Percentiles rank a stretch among this genome's conserved stretches.
These are phyloP conservation scores for Colletotrichum sp. DNA, from an alignment of 2,329 filamentous ascomycete genomes.

Conservation along the genomic window DNA sequence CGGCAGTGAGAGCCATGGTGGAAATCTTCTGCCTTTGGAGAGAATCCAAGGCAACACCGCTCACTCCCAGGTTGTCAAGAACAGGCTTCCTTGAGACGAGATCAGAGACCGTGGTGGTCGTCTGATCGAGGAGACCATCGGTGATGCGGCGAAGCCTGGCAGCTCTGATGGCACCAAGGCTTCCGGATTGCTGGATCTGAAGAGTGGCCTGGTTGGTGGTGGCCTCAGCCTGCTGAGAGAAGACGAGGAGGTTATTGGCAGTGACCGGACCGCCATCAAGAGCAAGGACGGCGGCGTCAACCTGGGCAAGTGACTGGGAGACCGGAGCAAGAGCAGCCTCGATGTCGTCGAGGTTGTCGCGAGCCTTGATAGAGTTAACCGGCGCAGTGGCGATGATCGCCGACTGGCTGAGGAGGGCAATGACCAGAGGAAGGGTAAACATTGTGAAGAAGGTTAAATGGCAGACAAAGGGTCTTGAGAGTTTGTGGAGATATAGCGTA, in stretches of 20 bases:
- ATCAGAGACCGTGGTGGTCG: conserved; percentile 24
- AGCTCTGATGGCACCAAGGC: conserved; percentile 24
- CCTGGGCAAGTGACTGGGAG: background rate
- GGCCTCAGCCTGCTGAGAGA: conserved; percentile 11
- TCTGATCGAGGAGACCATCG: conserved; percentile 23
- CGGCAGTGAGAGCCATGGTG: conserved; percentile 24
- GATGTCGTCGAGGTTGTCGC: conserved; percentile 1
- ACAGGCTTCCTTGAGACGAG: conserved; percentile 28
- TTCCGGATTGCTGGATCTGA: conserved; percentile 27
- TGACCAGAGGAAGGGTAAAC: background rate
- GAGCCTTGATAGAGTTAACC: background rate
- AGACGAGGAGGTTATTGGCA: conserved; percentile 11
- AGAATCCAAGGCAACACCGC: conserved; percentile 23
- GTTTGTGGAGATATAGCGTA: background rate
- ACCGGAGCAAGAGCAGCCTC: conserved; percentile 7
- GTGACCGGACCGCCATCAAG: conserved; percentile 8
- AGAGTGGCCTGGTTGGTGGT: conserved; percentile 24
- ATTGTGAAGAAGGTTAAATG: background rate
- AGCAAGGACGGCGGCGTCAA: conserved; percentile 10
- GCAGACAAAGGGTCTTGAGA: conserved; percentile 5
- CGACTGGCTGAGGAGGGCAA: conserved; percentile 11
- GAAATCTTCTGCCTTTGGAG: conserved; percentile 27
- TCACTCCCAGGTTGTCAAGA: conserved; percentile 30
- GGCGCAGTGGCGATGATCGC: conserved; percentile 2
- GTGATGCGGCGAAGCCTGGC: conserved; percentile 25